Percentiles rank a stretch among this genome's conserved stretches.
phyloP scores from a whole-genome alignment of 2,329 filamentous ascomycete species.

The Colletotrichum sp. region DNA sequence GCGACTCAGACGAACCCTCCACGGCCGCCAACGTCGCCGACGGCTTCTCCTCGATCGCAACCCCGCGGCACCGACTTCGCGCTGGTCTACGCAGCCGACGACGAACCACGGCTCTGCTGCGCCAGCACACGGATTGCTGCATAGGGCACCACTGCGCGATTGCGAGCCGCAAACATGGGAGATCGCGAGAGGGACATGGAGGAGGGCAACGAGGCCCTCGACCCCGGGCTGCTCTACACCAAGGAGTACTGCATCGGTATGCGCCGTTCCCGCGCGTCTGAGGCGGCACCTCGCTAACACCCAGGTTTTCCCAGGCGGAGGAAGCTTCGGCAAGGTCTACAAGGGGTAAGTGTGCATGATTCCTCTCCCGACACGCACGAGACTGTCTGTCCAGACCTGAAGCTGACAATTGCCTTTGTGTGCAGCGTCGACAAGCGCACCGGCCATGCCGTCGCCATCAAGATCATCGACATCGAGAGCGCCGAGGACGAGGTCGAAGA shows the following conservation, averaged over 20 bases:
- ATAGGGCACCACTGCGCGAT: not conserved
- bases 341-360: slow-evolving; percentile 71
- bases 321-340: slow-evolving; percentile 98
- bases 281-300: not conserved
- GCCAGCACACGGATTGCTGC: not conserved
- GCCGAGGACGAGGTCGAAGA: slow-evolving; percentile 99
- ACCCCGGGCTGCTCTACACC: slow-evolving; percentile 91
- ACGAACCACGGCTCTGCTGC: not conserved
- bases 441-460: slow-evolving; percentile 94
- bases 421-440: slow-evolving; percentile 87
- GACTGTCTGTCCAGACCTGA: not conserved
- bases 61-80: not conserved
- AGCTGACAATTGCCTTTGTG: slow-evolving; percentile 4
- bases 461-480: slow-evolving; percentile 98
- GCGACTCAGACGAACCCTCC: not conserved
- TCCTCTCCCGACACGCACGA: not conserved
- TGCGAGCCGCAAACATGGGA: slow-evolving; percentile 43
- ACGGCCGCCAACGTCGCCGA: not conserved
- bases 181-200: slow-evolving; percentile 53
- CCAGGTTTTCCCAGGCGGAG: slow-evolving; percentile 68
- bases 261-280: slow-evolving; percentile 27
- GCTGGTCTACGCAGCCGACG: not conserved
- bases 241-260: slow-evolving; percentile 89
- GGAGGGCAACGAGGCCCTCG: slow-evolving; percentile 62
- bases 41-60: not conserved